Conservation (phyloP, 768 basidiomycete genomes). For the Psilocybe subaeruginosa region DNA sequence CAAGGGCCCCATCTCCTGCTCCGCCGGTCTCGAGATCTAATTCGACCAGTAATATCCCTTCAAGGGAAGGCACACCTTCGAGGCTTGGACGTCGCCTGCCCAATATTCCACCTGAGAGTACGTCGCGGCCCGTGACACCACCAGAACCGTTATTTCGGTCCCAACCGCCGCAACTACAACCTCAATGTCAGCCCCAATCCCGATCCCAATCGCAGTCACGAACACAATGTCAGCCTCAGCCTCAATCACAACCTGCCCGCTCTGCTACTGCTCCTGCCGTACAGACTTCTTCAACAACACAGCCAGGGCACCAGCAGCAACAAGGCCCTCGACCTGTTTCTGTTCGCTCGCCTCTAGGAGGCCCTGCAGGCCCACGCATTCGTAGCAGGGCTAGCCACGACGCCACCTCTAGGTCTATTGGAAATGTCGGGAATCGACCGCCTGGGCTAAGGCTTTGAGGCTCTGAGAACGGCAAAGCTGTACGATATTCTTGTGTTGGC, state of each 20-base stretch:
- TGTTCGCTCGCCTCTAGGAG: slow-evolving; percentile 26
- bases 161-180: not conserved
- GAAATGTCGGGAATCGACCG: slow-evolving; percentile 16
- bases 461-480: not conserved
- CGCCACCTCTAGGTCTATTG: not conserved
- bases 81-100: slow-evolving; percentile 22
- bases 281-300: not conserved
- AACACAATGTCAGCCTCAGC: not conserved
- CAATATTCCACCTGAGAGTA: slow-evolving; percentile 22
- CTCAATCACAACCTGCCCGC: not conserved
- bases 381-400: slow-evolving; percentile 16
- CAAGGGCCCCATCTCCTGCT: slow-evolving; percentile 17
- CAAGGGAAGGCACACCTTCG: slow-evolving; percentile 6
- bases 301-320: not conserved
- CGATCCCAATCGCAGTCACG: not conserved
- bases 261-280: not conserved
- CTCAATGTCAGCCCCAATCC: not conserved
- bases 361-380: slow-evolving; percentile 29
- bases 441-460: slow-evolving; percentile 21
- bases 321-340: slow-evolving; percentile 7
- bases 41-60: slow-evolving; percentile 5
- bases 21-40: slow-evolving; percentile 15
- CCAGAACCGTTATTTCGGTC: slow-evolving; percentile 4
- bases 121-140: slow-evolving; percentile 14
- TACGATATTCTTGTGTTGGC: not conserved